Percentiles rank a stretch among this genome's conserved stretches.
Evolutionary conservation across 805 yeast genomes (phyloP).

Genomic region (Ogataea neopini): DNA sequence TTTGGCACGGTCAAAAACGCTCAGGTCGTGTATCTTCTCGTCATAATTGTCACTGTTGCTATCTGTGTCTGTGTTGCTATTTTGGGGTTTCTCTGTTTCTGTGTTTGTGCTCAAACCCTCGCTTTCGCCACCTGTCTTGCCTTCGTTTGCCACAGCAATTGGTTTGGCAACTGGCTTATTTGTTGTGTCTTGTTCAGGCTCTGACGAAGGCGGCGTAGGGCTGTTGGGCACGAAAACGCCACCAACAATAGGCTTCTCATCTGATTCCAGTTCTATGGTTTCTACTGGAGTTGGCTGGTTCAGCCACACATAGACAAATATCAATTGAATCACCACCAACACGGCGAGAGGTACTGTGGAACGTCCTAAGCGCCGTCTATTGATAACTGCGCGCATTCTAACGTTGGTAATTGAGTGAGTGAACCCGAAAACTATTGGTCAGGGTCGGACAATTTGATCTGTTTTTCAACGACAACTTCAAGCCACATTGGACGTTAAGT

Average conservation of each 20-base stretch:
- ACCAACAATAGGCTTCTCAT: not conserved
- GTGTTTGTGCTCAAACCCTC: no score
- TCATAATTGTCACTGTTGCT: not conserved
- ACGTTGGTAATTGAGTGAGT: not conserved
- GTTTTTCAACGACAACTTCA: not conserved
- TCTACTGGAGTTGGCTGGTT: not conserved
- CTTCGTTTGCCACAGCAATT: not conserved
- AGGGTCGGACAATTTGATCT: not conserved
- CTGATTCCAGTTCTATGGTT: not conserved
- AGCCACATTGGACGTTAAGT: not conserved
- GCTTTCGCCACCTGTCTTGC: not conserved
- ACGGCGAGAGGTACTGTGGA: not conserved
- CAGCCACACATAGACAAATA: constrained; percentile 1
- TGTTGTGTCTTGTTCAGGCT: not conserved
- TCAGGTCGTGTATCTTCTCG: not conserved
- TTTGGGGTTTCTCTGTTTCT: not conserved
- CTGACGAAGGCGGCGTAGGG: not conserved
- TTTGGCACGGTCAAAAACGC: constrained; percentile 5
- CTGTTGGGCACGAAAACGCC: not conserved
- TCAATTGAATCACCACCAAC: not conserved
- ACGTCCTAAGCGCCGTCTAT: constrained; percentile 2
- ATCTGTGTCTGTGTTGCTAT: not conserved
- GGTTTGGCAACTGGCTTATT: not conserved
- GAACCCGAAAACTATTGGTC: not conserved
- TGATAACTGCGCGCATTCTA: constrained; percentile 1